Evolutionary conservation across 805 yeast species (phyloP), one percentile per base, ranked within the genome.

Genomic region (Saccharomycodes ludwigii): DNA sequence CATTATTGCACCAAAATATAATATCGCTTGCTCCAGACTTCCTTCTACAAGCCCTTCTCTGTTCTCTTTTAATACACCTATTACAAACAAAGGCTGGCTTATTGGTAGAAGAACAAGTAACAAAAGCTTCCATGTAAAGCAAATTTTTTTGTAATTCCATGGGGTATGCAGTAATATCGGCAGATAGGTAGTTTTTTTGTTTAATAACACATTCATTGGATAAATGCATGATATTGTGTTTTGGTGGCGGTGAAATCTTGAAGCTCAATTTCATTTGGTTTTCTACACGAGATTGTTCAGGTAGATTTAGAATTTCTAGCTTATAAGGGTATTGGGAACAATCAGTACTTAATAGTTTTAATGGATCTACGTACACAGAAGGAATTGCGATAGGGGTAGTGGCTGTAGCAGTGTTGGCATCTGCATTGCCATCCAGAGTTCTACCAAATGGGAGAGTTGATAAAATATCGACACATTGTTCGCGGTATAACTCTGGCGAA

Each of bases 11-110:
- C 76, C 96, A 84, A 61, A 82, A 76, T 30, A 73, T 58, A 33
- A 76, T 76, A 44, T 79, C 88, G 33, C 74, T 67, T 27, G 73
- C 68, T n/a, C 83, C 83, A 4, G 76, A 69, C 57, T 91, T 88
- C 51, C 94, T 73, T 54, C 98, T 72, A 21, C 88, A 76, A 2
- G 97, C 97, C 45, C 98, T 69, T 56, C 91, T 84, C 47, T 84
- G 77, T 51, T 88, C 98, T 48, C 98, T 69, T 54, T 85, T 79
- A 48, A 86, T 74, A 63, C 98, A 88, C 46, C 93, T 73, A 16
- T 75, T 50, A 59, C 98, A 88, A 44, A 84, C 85, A 45, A 75
- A 73, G 43, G 93, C 82, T n/a, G 65, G 60, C 31, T 56, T 58
- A 30, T 57, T 52, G 19, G 58, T 51, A 8, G 66, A 66, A 15